A percentile compares a stretch with the other conserved stretches of the same genome.
Evolutionary conservation across 1,284 basidiomycete species (phyloP).

Genomic region (Fomitopsis palustris): DNA sequence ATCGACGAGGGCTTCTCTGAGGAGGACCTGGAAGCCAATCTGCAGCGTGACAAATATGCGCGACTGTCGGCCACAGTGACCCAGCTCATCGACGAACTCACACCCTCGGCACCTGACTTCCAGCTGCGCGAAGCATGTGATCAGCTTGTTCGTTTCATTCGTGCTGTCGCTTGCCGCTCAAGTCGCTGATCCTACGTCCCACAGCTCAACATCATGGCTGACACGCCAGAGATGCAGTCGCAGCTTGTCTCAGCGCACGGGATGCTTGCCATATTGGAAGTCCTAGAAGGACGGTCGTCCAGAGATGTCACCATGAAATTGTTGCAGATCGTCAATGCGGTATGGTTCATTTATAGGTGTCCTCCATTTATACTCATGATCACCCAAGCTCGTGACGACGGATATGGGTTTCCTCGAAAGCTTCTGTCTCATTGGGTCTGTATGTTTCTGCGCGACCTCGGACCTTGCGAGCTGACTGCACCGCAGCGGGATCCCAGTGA

Average conservation of each 20-base stretch:
- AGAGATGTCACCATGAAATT: conserved; percentile 83
- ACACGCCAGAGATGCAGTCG: conserved; percentile 84
- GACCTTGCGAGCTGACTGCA: neutral
- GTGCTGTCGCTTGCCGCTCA: neutral
- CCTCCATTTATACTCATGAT: conserved; percentile 3
- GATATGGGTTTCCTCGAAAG: conserved; percentile 90
- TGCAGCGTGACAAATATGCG: conserved; percentile 89
- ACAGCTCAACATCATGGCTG: conserved; percentile 76
- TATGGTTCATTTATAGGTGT: conserved; percentile 32
- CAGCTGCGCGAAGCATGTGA: conserved; percentile 83
- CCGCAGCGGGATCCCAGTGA: conserved; percentile 80
- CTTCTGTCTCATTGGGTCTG: conserved; percentile 89
- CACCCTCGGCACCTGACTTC: conserved; percentile 76
- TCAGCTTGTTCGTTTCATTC: conserved; percentile 54
- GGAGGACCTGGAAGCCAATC: conserved; percentile 84
- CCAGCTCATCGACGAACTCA: conserved; percentile 83
- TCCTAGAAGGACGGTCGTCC: conserved; percentile 80
- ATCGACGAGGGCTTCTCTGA: conserved; percentile 90
- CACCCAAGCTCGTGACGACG: conserved; percentile 73
- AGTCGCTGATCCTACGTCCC: neutral
- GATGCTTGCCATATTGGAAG: conserved; percentile 91
- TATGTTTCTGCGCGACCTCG: conserved; percentile 4
- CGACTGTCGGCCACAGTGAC: conserved; percentile 79
- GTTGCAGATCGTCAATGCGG: conserved; percentile 87
- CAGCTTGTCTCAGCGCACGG: conserved; percentile 93